These are phyloP conservation scores for Neurospora tetrasperma DNA, from an alignment of 495 filamentous ascomycete species.

Conservation along the genomic window DNA sequence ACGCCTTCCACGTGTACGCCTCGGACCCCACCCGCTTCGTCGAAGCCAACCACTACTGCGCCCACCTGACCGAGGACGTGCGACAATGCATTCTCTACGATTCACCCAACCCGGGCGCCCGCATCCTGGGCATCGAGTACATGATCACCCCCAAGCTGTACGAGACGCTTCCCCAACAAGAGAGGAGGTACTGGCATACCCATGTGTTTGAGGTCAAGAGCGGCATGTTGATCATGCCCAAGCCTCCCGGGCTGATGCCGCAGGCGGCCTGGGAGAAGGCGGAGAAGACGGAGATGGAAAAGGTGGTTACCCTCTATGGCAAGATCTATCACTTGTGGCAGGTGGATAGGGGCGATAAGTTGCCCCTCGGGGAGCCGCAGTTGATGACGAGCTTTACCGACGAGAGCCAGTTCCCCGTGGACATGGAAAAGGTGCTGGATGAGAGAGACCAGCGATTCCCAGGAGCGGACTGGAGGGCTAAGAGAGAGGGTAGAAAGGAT, in stretches of 20 bases:
- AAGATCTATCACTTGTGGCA: slow-evolving; percentile 91
- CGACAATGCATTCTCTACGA: slow-evolving; percentile 87
- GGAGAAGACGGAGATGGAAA: slow-evolving; percentile 71
- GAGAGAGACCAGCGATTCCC: slow-evolving; percentile 56
- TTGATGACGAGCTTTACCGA: slow-evolving; percentile 68
- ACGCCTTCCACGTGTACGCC: slow-evolving; percentile 77
- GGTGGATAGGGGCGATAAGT: slow-evolving; percentile 63
- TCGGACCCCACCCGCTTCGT: slow-evolving; percentile 56
- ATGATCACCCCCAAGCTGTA: slow-evolving; percentile 73
- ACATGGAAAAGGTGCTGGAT: slow-evolving; percentile 47
- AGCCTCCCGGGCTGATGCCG: slow-evolving; percentile 38
- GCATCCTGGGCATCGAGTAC: slow-evolving; percentile 82
- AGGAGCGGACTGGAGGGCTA: slow-evolving; percentile 47
- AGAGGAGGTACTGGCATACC: slow-evolving; percentile 68
- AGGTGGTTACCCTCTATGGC: slow-evolving; percentile 64
- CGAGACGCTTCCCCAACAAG: slow-evolving; percentile 49
- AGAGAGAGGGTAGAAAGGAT: slow-evolving; percentile 51
- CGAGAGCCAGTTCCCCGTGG: slow-evolving; percentile 46
- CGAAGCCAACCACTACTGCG: slow-evolving; percentile 80
- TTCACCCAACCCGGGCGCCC: slow-evolving; percentile 49
- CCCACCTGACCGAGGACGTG: slow-evolving; percentile 57
- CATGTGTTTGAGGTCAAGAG: slow-evolving; percentile 84
- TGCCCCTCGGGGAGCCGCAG: slow-evolving; percentile 65
- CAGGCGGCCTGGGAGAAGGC: slow-evolving; percentile 61
- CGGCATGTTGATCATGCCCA: slow-evolving; percentile 79